Evolutionary conservation across 192 early-diverging fungal genomes (phyloP).

Genomic region (Kappamyces sp.): DNA sequence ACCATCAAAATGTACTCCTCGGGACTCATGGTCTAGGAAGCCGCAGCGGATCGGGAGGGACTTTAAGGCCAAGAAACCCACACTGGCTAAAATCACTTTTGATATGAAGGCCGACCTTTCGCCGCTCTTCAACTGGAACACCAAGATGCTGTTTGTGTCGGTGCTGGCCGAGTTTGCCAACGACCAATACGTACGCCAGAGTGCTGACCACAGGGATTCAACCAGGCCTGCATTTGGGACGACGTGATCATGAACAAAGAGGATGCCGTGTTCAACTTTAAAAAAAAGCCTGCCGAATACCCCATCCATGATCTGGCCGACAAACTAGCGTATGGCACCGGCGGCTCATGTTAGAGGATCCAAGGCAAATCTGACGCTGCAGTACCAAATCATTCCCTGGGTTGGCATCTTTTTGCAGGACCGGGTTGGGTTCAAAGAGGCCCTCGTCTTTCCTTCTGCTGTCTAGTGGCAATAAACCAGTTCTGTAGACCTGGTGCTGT

Average conservation of each 20-base stretch:
- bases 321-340: constrained; percentile 56
- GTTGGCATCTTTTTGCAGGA: constrained; percentile 59
- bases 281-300: constrained; percentile 62
- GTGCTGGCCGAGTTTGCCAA: constrained; percentile 72
- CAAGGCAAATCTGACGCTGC: constrained; percentile 65
- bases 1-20: no score
- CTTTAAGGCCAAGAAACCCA: constrained; percentile 10
- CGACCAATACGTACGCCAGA: constrained; percentile 50
- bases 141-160: constrained; percentile 79
- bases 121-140: constrained; percentile 82
- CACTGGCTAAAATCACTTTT: constrained; percentile 10
- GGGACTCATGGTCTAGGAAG: no score
- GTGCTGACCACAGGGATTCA: constrained; percentile 49
- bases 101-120: constrained; percentile 61
- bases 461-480: no score
- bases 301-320: constrained; percentile 58
- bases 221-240: constrained; percentile 82
- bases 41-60: no score
- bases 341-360: constrained; percentile 43
- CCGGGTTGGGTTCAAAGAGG: constrained; percentile 18
- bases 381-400: constrained; percentile 76
- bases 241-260: constrained; percentile 65
- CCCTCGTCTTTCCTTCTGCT: constrained; percentile 19
- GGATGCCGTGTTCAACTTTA: constrained; percentile 51
- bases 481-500: no score